Evolutionary conservation across 2,329 filamentous ascomycete species (phyloP).

Genomic region (Xylariaceae sp.): DNA sequence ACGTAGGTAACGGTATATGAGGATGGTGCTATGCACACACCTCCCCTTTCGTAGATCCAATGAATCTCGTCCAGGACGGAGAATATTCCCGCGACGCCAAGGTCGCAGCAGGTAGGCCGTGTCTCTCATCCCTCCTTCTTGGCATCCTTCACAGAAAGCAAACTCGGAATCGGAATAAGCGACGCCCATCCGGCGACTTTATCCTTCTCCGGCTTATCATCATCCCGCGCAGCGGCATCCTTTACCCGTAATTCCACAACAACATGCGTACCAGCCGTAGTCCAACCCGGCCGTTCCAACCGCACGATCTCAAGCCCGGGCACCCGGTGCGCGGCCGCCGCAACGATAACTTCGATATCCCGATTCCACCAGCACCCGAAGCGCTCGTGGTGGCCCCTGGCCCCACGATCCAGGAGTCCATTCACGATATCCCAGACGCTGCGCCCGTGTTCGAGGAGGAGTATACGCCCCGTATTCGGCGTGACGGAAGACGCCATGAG

Average conservation of each 20-base stretch:
- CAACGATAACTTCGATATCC: slow-evolving; percentile 52
- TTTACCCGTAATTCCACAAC: slow-evolving; percentile 50
- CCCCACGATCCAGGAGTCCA: slow-evolving; percentile 49
- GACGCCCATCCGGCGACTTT: slow-evolving; percentile 12
- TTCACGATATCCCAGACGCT: slow-evolving; percentile 50
- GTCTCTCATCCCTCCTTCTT: neutral
- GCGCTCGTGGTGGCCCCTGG: slow-evolving; percentile 50
- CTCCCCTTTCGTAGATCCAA: no score
- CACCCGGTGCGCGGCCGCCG: slow-evolving; percentile 42
- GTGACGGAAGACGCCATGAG: slow-evolving; percentile 49
- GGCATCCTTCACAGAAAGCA: neutral
- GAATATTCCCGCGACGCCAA: no score
- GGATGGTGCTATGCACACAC: no score
- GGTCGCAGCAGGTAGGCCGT: no score
- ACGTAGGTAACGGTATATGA: no score
- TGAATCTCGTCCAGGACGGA: no score
- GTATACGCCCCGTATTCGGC: slow-evolving; percentile 53
- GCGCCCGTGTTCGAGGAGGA: slow-evolving; percentile 59
- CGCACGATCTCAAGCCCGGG: slow-evolving; percentile 54
- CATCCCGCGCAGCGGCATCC: slow-evolving; percentile 12
- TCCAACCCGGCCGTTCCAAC: slow-evolving; percentile 46
- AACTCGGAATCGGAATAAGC: neutral
- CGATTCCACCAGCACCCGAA: slow-evolving; percentile 67
- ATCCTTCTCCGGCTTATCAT: neutral
- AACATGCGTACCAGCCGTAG: slow-evolving; percentile 54